Percentiles rank a stretch among this genome's conserved stretches.
Conservation (phyloP, 768 basidiomycete species). For the Lepiota brunneoincarnata region DNA sequence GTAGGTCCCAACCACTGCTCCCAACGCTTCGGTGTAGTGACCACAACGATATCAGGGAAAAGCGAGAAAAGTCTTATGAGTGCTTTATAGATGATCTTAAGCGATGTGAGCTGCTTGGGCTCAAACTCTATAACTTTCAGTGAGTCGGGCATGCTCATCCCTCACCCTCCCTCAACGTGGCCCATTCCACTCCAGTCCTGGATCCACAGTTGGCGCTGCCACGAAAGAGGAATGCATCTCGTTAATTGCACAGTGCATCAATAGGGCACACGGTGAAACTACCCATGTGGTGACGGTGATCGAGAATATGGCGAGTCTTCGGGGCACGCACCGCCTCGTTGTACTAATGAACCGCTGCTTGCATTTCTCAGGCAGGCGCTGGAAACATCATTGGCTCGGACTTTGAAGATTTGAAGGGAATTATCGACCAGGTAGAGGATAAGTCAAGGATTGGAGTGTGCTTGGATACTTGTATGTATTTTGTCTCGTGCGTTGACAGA, state of each 20-base stretch:
- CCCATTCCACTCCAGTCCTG: constrained; percentile 48
- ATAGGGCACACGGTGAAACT: constrained; percentile 66
- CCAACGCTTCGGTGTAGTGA: not conserved
- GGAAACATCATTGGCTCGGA: constrained; percentile 75
- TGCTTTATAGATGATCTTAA: constrained; percentile 84
- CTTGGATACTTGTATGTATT: constrained; percentile 70
- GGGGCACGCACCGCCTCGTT: not conserved
- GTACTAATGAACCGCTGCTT: not conserved
- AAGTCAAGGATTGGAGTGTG: constrained; percentile 80
- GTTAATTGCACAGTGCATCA: constrained; percentile 69
- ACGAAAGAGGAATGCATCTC: constrained; percentile 60
- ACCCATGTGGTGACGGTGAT: constrained; percentile 59
- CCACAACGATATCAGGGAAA: constrained; percentile 38
- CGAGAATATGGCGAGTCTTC: constrained; percentile 71
- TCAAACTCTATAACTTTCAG: constrained; percentile 85
- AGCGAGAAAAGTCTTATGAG: constrained; percentile 66
- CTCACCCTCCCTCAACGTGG: not conserved
- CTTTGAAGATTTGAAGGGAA: constrained; percentile 63
- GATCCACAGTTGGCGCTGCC: constrained; percentile 74
- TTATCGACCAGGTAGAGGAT: constrained; percentile 69
- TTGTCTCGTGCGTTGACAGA: not conserved
- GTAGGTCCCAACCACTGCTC: constrained; percentile 36
- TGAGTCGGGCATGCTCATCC: constrained; percentile 33
- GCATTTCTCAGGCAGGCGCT: constrained; percentile 59
- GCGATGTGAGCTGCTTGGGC: constrained; percentile 73